These are phyloP conservation scores for Epichloe baconii DNA, from an alignment of 2,329 filamentous ascomycete genomes.

Conservation along the genomic window DNA sequence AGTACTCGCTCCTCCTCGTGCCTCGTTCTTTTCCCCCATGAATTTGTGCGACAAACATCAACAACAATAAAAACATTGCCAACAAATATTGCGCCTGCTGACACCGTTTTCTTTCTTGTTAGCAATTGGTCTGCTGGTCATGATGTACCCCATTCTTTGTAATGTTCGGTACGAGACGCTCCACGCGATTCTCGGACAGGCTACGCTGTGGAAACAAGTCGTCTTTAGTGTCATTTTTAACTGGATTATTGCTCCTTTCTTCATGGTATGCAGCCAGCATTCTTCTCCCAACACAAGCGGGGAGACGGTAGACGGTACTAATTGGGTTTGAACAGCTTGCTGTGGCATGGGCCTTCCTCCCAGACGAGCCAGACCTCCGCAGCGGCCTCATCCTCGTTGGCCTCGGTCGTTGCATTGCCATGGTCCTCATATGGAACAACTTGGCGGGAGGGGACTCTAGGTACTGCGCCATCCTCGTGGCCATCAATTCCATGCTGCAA, in stretches of 20 bases:
- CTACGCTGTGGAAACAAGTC: slow-evolving; percentile 65
- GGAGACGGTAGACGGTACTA: not conserved
- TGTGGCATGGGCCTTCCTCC: slow-evolving; percentile 56
- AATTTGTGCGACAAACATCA: no score
- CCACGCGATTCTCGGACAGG: slow-evolving; percentile 49
- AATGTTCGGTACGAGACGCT: slow-evolving; percentile 70
- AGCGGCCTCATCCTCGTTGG: slow-evolving; percentile 71
- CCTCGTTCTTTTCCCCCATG: no score
- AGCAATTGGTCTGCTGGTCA: slow-evolving; percentile 71
- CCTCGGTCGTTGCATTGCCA: slow-evolving; percentile 75
- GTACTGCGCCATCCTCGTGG: slow-evolving; percentile 73
- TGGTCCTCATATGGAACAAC: slow-evolving; percentile 65
- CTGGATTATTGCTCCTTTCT: slow-evolving; percentile 69
- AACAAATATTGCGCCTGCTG: no score
- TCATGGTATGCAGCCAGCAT: slow-evolving; percentile 48
- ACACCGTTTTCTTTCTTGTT: no score
- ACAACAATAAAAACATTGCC: no score
- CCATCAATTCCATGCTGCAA: slow-evolving; percentile 61
- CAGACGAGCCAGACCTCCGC: slow-evolving; percentile 42
- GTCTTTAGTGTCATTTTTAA: slow-evolving; percentile 64
- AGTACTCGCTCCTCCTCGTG: no score
- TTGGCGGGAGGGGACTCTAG: slow-evolving; percentile 61
- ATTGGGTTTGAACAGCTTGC: slow-evolving; percentile 33
- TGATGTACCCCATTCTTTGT: slow-evolving; percentile 92
- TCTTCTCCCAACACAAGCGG: not conserved